A percentile compares a stretch with the other conserved stretches of the same genome.
phyloP scores from a whole-genome alignment of 2,329 filamentous ascomycete species.

The Niveomyces coronatus region DNA sequence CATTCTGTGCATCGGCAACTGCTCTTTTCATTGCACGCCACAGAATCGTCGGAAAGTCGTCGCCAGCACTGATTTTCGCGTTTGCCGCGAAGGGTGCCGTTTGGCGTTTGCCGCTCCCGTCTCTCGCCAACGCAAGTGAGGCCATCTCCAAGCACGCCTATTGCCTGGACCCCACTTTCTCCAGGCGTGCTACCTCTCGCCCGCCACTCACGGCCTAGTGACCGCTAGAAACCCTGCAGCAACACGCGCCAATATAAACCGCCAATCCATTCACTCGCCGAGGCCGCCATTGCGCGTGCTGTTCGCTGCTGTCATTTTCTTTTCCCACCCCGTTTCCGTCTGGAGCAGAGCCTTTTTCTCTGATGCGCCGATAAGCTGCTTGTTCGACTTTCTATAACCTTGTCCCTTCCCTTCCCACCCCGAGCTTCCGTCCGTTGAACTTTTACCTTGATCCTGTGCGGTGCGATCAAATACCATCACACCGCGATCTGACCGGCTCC shows the following conservation, averaged over 20 bases:
- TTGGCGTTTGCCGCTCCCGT: slow-evolving; percentile 9
- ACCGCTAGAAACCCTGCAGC: slow-evolving; percentile 5
- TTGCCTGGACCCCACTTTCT: slow-evolving; percentile 11
- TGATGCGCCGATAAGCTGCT: neutral
- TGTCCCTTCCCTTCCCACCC: neutral
- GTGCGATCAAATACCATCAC: slow-evolving; percentile 1
- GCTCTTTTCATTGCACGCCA: slow-evolving; percentile 19
- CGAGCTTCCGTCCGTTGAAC: neutral
- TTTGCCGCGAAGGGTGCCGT: neutral
- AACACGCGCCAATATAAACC: too few relatives aligned
- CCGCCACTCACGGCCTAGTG: slow-evolving; percentile 9
- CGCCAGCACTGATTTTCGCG: slow-evolving; percentile 17
- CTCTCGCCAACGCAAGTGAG: slow-evolving; percentile 23
- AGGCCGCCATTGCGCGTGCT: too few relatives aligned
- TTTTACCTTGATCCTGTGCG: too few relatives aligned
- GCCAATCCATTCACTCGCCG: neutral
- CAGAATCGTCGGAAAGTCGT: too few relatives aligned
- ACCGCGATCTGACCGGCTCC: slow-evolving; percentile 13
- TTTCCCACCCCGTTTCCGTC: neutral
- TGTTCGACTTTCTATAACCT: neutral
- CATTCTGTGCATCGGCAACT: slow-evolving; percentile 23
- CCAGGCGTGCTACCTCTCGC: slow-evolving; percentile 12
- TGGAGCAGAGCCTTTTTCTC: too few relatives aligned
- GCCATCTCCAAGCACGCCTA: slow-evolving; percentile 27
- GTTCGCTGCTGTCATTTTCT: too few relatives aligned